Conservation (phyloP, 1,284 basidiomycete genomes). For the Trichosporon asahii region DNA sequence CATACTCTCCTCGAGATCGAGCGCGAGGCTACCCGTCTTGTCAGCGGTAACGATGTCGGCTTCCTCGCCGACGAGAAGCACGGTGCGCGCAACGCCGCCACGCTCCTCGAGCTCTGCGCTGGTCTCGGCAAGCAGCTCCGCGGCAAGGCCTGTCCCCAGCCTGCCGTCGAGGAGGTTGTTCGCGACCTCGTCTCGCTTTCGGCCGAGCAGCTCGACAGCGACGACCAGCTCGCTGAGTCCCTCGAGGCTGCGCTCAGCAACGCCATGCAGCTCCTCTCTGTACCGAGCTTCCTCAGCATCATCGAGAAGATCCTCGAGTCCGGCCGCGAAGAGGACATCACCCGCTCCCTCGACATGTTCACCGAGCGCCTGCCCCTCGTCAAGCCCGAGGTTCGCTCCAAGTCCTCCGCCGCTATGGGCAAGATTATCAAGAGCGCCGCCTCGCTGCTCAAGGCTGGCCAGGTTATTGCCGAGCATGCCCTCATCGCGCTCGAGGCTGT, state of each 20-base stretch:
- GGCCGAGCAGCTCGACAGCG: conserved; percentile 17
- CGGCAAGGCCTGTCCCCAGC: conserved; percentile 38
- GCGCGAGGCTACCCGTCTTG: conserved; percentile 63
- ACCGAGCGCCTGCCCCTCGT: conserved; percentile 64
- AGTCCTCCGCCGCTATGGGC: conserved; percentile 58
- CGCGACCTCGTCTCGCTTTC: conserved; percentile 39
- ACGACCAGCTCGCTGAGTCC: conserved; percentile 26
- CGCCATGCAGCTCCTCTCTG: conserved; percentile 52
- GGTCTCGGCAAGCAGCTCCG: conserved; percentile 33
- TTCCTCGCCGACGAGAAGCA: conserved; percentile 34
- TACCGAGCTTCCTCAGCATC: conserved; percentile 61
- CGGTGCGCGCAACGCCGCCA: conserved; percentile 3
- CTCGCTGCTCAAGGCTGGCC: conserved; percentile 51
- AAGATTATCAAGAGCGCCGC: conserved; percentile 54
- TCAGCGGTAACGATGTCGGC: conserved; percentile 44
- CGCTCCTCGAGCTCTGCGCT: conserved; percentile 61
- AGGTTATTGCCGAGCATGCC: conserved; percentile 49
- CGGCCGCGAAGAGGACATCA: conserved; percentile 29
- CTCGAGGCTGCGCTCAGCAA: conserved; percentile 39
- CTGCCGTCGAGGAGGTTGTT: conserved; percentile 37
- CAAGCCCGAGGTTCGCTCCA: conserved; percentile 59
- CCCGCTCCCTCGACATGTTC: conserved; percentile 56
- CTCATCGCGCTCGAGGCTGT: conserved; percentile 63
- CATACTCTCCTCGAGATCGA: conserved; percentile 67
- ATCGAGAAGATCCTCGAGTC: conserved; percentile 41